Percentiles rank a stretch among this genome's conserved stretches.
Conservation (phyloP, 345 rosid species). For the Eucalyptus erythrocorys region DNA sequence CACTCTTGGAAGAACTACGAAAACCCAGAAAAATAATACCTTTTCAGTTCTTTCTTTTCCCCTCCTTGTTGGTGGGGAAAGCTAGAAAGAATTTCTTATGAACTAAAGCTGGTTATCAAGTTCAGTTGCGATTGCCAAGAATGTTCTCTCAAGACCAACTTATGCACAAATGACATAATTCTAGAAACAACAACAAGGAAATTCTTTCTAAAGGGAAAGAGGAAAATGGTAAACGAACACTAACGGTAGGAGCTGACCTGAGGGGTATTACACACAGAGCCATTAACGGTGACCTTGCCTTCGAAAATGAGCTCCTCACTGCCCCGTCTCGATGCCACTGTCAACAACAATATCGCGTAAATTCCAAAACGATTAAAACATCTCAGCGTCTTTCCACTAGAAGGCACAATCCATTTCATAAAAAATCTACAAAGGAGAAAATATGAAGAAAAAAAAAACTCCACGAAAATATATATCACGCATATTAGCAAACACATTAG, state of each 20-base stretch:
- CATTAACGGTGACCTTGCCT: constrained; percentile 88
- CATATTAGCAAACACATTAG: not conserved
- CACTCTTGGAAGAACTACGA: not conserved
- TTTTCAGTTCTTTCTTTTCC: not conserved
- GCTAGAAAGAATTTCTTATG: not conserved
- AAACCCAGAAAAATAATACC: not conserved
- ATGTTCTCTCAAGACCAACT: not conserved
- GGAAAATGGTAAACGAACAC: not conserved
- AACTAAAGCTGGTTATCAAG: not conserved
- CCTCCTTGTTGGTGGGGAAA: not conserved
- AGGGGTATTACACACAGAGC: constrained; percentile 66
- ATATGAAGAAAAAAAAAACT: not conserved
- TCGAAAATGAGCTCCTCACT: constrained; percentile 82
- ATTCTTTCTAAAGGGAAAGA: not conserved
- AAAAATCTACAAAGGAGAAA: not conserved
- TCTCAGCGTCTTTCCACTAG: not conserved
- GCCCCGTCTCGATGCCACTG: constrained; percentile 87
- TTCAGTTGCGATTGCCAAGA: not conserved
- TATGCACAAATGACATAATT: not conserved
- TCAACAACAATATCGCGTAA: not conserved
- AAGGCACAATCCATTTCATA: not conserved
- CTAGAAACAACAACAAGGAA: not conserved
- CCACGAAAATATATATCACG: not conserved
- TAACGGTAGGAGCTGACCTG: constrained; percentile 31
- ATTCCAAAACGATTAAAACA: not conserved